Evolutionary conservation across 176 grass and related monocot genomes (phyloP).

Genomic region (Metroxylon sagu): DNA sequence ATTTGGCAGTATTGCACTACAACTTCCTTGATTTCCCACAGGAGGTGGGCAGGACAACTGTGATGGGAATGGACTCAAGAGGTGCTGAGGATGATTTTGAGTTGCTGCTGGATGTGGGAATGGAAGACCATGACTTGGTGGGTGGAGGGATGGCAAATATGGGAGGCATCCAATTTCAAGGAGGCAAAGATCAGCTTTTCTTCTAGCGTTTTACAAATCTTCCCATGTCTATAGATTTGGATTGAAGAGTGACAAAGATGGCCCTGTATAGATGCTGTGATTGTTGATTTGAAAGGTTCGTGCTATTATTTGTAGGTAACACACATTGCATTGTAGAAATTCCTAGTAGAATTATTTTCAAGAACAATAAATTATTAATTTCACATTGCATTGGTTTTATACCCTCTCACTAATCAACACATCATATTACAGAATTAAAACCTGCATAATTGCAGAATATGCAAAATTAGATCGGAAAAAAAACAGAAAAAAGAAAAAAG

Average conservation of each 20-base stretch:
- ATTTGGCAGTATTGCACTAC: conserved; percentile 1
- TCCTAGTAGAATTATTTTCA: not conserved
- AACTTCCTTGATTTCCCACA: conserved; percentile 9
- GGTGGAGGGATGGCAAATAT: not conserved
- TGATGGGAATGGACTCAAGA: not conserved
- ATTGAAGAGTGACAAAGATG: not conserved
- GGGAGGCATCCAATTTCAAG: not conserved
- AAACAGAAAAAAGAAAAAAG: too few species aligned
- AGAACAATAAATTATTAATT: not conserved
- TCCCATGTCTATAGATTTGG: not conserved
- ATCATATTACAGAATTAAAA: too few species aligned
- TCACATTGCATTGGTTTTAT: not conserved
- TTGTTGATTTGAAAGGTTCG: not conserved
- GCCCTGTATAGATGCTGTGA: not conserved
- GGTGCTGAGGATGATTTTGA: not conserved
- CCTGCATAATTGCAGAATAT: too few species aligned
- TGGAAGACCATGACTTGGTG: not conserved
- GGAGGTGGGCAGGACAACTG: conserved; percentile 1
- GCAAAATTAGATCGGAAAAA: too few species aligned
- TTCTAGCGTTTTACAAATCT: not conserved
- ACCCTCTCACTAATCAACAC: too few species aligned
- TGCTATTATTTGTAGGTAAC: not conserved
- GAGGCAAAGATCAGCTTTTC: not conserved
- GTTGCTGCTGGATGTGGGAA: not conserved
- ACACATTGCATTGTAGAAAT: not conserved